A percentile compares a stretch with the other conserved stretches of the same genome.
Conservation (phyloP, 1,139 yeast species). For the Yamadazyma triangularis region DNA sequence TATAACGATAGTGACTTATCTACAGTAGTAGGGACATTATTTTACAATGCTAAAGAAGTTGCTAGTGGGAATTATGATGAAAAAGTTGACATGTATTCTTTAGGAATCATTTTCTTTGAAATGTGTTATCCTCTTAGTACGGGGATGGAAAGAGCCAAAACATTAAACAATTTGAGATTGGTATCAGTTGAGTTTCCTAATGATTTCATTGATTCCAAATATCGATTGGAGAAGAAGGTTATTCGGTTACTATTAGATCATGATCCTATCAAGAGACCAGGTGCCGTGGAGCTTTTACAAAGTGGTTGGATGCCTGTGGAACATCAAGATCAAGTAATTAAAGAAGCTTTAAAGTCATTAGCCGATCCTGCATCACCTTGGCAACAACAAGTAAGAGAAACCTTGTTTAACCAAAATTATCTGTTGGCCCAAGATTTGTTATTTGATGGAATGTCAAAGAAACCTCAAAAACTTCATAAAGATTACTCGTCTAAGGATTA, state of each 20-base stretch:
- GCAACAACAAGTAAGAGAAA: conserved; percentile 88
- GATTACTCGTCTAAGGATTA: conserved; percentile 32
- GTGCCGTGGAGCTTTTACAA: conserved; percentile 67
- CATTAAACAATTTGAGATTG: conserved; percentile 58
- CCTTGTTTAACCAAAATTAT: conserved; percentile 78
- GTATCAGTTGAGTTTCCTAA: conserved; percentile 60
- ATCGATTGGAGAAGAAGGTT: conserved; percentile 58
- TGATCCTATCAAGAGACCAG: conserved; percentile 71
- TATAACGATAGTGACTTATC: conserved; percentile 67
- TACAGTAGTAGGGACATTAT: conserved; percentile 87
- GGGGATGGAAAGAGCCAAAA: conserved; percentile 86
- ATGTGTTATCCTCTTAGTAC: conserved; percentile 83
- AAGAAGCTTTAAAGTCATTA: conserved; percentile 79
- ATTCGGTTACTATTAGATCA: conserved; percentile 68
- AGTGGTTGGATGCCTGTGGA: conserved; percentile 86
- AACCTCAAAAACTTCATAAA: conserved; percentile 17
- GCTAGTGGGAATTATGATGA: conserved; percentile 76
- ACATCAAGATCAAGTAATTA: conserved; percentile 83
- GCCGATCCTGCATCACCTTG: conserved; percentile 91
- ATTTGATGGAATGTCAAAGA: conserved; percentile 51
- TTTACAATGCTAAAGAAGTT: conserved; percentile 91
- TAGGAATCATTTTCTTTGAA: conserved; percentile 92
- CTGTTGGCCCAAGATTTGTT: conserved; percentile 77
- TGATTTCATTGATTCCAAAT: conserved; percentile 51
- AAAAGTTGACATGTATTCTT: conserved; percentile 91